Percentiles rank a stretch among this genome's conserved stretches.
phyloP scores from a whole-genome alignment of 164 flowering plant genomes.

The Chloranthus sessilifolius region DNA sequence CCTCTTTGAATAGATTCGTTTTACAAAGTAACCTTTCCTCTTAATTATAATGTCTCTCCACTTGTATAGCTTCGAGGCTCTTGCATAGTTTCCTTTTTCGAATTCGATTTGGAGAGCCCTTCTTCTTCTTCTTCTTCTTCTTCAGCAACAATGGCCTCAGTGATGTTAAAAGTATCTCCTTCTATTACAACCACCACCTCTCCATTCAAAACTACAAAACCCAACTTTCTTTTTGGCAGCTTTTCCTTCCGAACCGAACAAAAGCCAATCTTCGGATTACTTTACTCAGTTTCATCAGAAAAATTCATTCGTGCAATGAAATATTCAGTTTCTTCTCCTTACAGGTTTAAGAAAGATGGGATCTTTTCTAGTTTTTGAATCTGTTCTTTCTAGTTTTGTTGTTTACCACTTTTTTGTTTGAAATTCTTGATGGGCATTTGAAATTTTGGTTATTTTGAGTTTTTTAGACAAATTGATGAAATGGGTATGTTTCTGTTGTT shows the following conservation, averaged over 20 bases:
- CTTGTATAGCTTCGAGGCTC: no score
- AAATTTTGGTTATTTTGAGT: not conserved
- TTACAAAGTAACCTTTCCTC: no score
- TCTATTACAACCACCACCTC: conserved; percentile 13
- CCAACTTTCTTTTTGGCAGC: conserved; percentile 19
- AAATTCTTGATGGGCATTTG: not conserved
- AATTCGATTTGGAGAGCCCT: no score
- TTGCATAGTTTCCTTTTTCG: no score
- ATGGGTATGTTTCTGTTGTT: no score
- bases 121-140: not conserved
- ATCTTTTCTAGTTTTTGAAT: no score
- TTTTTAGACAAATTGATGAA: no score
- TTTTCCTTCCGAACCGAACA: conserved; percentile 10
- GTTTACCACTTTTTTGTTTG: conserved; percentile 6
- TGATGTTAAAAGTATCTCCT: conserved; percentile 27
- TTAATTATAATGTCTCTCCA: no score
- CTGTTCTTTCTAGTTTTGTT: not conserved
- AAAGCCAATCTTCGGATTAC: conserved; percentile 7
- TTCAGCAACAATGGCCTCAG: conserved; percentile 63
- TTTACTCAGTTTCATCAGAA: conserved; percentile 10
- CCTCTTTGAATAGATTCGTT: no score
- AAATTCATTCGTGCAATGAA: conserved; percentile 18
- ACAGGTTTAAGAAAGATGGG: conserved; percentile 34
- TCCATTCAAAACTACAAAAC: conserved; percentile 12
- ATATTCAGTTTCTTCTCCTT: conserved; percentile 20